phyloP scores from a whole-genome alignment of 1,284 basidiomycete species.

The Ceratobasidium sp. region DNA sequence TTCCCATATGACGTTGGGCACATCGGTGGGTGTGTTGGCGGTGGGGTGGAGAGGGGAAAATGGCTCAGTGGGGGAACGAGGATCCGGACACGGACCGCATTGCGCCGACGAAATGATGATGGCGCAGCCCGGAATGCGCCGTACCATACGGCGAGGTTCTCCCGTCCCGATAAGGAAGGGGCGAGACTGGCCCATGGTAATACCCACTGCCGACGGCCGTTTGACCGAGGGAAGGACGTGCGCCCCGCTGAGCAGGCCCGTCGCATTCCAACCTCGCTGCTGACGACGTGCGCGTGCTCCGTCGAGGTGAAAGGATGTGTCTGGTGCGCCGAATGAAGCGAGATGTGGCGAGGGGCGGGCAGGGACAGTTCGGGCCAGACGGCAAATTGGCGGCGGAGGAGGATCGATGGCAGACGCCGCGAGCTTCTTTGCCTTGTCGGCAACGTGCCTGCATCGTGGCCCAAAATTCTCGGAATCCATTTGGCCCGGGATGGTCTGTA shows the following conservation, averaged over 20 bases:
- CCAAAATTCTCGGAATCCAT: neutral
- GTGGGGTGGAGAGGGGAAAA: neutral
- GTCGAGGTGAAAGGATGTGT: no score
- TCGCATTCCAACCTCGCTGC: neutral
- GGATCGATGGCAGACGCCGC: conserved; percentile 3
- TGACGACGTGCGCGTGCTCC: no score
- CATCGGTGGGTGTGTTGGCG: no score
- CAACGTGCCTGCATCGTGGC: conserved; percentile 14
- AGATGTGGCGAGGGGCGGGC: neutral
- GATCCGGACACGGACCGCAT: neutral
- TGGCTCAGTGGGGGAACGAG: neutral
- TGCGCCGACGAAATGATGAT: neutral
- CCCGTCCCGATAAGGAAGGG: neutral
- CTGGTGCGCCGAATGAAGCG: neutral
- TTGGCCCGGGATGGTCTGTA: neutral
- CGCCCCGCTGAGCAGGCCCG: neutral
- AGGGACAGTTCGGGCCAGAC: neutral
- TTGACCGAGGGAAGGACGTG: neutral
- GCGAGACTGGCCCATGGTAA: conserved; percentile 7
- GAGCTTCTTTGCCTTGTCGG: neutral
- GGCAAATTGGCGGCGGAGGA: neutral
- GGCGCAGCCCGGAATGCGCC: neutral
- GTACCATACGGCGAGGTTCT: no score
- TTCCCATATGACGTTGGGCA: no score
- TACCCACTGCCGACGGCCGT: neutral